Base-by-base conservation (phyloP, 371 early-diverging fungal genomes). In the Circinella umbellata region DNA sequence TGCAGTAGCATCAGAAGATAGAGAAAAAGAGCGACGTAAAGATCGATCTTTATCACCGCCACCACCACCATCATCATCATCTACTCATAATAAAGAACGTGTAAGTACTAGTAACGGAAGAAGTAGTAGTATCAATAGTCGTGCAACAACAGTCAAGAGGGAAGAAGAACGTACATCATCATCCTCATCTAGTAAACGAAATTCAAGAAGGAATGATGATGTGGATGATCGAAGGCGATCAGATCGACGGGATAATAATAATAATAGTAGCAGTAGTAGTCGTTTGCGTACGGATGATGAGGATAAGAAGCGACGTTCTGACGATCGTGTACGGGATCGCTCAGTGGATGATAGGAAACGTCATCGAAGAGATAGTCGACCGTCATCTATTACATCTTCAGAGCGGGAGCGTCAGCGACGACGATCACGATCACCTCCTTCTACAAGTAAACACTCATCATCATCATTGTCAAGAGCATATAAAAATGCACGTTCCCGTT, bases 331-430 rank as follows among this genome's bases (percentile, higher is more conserved):
- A 8, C 64, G 59, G 7, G 13, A 54, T 17, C 64, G 38, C 35
- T 39, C 64, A 47, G 51, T 64, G 42, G 47, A n/a, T 55, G 42
- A 64, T n/a, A 35, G 70, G 17, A 64, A 64, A 48, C 47, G 53
- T 42, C 69, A 69, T 57, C 67, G 67, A 27, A 57, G 67, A 17
- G 67, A 66, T 14, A 66, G 67, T 27, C 64, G 57, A 55, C 69
- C 46, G 36, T 63, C 69, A 37, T 68, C 69, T 5, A 37, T 49
- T 11, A 6, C 42, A 59, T 17, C 51, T 15, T 68, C 62, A 15
- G 27, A 27, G 27, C 15, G 14, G 6, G 63, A 63, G 27, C 63
- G 38, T 35, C 63, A 46, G 20, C 65, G 51, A 15, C 53, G 48
- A n/a, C 10, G 65, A 36, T 64, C 65, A 63, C 38, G 63, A 27